These are phyloP conservation scores for Dicorynia guianensis DNA, from an alignment of 306 rosid species.

Conservation along the genomic window DNA sequence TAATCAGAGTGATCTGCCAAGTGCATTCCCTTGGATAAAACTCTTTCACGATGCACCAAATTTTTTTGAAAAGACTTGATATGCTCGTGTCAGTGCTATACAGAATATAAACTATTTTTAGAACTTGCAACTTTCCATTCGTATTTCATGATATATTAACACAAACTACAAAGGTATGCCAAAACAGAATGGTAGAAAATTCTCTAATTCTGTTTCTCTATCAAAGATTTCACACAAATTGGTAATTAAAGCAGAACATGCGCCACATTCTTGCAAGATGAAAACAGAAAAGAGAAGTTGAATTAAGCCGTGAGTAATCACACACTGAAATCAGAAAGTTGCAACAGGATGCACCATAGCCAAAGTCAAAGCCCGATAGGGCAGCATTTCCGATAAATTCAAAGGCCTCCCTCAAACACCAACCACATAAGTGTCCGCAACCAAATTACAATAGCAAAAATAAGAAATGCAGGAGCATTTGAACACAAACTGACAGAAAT, in stretches of 20 bases:
- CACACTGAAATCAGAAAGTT: slow-evolving; percentile 15
- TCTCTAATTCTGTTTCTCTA: not conserved
- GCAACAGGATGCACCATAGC: slow-evolving; percentile 12
- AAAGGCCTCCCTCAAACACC: slow-evolving; percentile 31
- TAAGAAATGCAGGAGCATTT: slow-evolving; percentile 17
- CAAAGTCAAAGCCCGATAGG: slow-evolving; percentile 24
- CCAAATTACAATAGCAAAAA: slow-evolving; percentile 7
- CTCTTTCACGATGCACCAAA: slow-evolving; percentile 12
- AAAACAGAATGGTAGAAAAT: slow-evolving; percentile 10
- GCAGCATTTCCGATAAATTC: slow-evolving; percentile 42
- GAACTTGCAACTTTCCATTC: slow-evolving; percentile 6
- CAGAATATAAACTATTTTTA: slow-evolving; percentile 8
- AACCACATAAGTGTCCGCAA: slow-evolving; percentile 13
- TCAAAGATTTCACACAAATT: slow-evolving; percentile 4
- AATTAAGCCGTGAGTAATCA: slow-evolving; percentile 3
- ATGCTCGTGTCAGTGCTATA: slow-evolving; percentile 3
- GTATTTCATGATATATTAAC: slow-evolving; percentile 7
- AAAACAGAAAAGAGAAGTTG: not conserved
- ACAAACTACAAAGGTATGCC: not conserved
- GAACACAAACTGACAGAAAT: slow-evolving; percentile 31
- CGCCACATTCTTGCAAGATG: not conserved
- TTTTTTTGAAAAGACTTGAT: slow-evolving; percentile 16
- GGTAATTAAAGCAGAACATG: slow-evolving; percentile 3
- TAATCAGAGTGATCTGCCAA: not conserved
- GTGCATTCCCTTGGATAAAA: slow-evolving; percentile 25